Evolutionary conservation across 129 eudicot genomes (phyloP).

Genomic region (Centaurea solstitialis): DNA sequence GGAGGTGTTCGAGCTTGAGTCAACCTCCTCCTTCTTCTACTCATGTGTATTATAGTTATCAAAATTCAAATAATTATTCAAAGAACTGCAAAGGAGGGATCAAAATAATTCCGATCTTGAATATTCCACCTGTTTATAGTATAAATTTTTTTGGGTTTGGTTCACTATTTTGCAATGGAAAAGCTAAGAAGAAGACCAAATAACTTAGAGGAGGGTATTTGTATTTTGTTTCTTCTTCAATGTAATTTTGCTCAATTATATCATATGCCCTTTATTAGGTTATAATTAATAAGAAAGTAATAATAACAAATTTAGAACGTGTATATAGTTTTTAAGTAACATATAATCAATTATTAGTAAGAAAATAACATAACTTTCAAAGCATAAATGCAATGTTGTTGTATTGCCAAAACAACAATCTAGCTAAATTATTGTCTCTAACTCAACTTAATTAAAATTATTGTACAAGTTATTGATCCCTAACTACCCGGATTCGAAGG

Average conservation of each 20-base stretch:
- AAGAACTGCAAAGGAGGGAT: conserved; percentile 53
- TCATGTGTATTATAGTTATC: conserved; percentile 31
- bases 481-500: too few species aligned
- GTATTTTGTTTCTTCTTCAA: conserved; percentile 14
- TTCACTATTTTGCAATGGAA: conserved; percentile 73
- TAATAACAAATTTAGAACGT: background rate
- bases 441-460: too few species aligned
- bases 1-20: conserved; percentile 31
- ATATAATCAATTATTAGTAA: background rate
- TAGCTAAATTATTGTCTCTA: too few species aligned
- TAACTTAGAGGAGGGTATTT: conserved; percentile 6
- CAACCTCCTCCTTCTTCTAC: conserved; percentile 30
- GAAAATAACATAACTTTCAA: too few species aligned
- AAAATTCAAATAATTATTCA: conserved; percentile 22
- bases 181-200: conserved; percentile 69
- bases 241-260: conserved; percentile 15
- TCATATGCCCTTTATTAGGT: background rate
- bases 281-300: background rate
- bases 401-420: too few species aligned
- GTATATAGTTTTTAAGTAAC: background rate
- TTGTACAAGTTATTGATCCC: too few species aligned
- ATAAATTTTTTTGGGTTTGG: conserved; percentile 78
- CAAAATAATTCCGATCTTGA: conserved; percentile 66
- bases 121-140: conserved; percentile 65
- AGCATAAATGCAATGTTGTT: too few species aligned